Base-by-base conservation (phyloP, 257 asterid species). In the Oldenlandia corymbosa region DNA sequence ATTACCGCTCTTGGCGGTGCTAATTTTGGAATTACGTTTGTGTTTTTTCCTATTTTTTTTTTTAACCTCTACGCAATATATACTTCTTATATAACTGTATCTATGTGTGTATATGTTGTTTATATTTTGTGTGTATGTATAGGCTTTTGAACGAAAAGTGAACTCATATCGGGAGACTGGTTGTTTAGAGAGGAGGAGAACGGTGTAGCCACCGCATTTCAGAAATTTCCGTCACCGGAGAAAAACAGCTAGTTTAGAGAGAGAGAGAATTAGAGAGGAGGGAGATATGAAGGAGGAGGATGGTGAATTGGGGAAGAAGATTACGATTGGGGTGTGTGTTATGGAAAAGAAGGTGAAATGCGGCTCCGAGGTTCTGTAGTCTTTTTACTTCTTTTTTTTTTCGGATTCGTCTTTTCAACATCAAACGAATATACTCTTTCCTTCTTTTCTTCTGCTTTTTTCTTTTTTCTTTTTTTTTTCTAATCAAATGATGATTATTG, bases 341-440 rank as follows among this genome's bases (percentile, higher is more conserved):
- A 83, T 91, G 96, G 98, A 91, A 91, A 91, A 88, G 96, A 88
- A 91, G 98, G 98, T 88, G 98, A 91, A 86, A 83, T 88, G 95
- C 88, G 95, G 95, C 91, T 79, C 88, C 84, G 94, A 85, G 96
- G 95, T 88, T 86, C 86, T 74, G 79, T 80, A 39, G 62, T 24
- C 62, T 57, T 17, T 57, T 46, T 57, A 27, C 24, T 43, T 54
- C 4, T 53, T 53, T 13, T 11, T 27, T 14, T 21, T 67, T 82
- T 72, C n/a, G 73, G 62, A 57, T 64, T 31, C 28, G 43, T 75
- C n/a, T n/a, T n/a, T n/a, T n/a, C n/a, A n/a, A n/a, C n/a, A n/a
- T n/a, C n/a, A n/a, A n/a, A n/a, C n/a, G n/a, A n/a, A n/a, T n/a
- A n/a, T n/a, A n/a, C n/a, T 34, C 9, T 34, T 34, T 9, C 39